Base-by-base conservation (phyloP, 2,329 filamentous ascomycete species). In the Cyanodermella asteris region DNA sequence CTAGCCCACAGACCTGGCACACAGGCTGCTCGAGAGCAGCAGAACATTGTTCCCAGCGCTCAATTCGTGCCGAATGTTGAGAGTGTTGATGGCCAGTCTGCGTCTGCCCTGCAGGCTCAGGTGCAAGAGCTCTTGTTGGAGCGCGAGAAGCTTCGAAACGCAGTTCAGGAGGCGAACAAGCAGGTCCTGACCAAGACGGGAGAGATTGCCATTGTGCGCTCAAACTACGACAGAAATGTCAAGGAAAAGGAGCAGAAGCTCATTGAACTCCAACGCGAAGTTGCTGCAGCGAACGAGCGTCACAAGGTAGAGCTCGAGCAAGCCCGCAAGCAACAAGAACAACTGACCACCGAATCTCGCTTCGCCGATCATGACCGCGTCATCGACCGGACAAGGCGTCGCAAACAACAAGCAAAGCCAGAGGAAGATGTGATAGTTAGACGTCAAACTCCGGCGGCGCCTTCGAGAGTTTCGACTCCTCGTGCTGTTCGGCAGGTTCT, bases 181-280 rank as follows among this genome's bases (percentile, higher is more conserved):
- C 38, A 50, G 19, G 51, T 53, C 3, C 46, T 51, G 29, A 51
- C 54, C 13, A 67, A 65, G 39, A 46, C 58, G 6, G 67, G 67
- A 16, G 67, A 72, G 39, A 64, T 64, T 20, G 55, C 64, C 18
- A 71, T 69, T 19, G 56, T 72, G 11, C 56, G 67, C 9, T 51
- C 57, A 12, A 68, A 68, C 31, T 55, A 61, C 33, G 51, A 56
- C 17, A 62, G 59, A 35, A 42, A 57, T 7, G 46, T 42, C 14
- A 58, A 60, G 31, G 55, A 60, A 16, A 56, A 61, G 39, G 61
- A 66, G 36, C 51, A 53, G 24, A 53, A 59, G 36, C 38, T 70
- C 10, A 43, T 47, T 13, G 49, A 55, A 6, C 44, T 69, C 35
- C 56, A 63, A 31, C 61, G 61, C 32, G 34, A 52, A 11, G 56